Conservation (phyloP, 179 eudicot species). For the Silene vulgaris region DNA sequence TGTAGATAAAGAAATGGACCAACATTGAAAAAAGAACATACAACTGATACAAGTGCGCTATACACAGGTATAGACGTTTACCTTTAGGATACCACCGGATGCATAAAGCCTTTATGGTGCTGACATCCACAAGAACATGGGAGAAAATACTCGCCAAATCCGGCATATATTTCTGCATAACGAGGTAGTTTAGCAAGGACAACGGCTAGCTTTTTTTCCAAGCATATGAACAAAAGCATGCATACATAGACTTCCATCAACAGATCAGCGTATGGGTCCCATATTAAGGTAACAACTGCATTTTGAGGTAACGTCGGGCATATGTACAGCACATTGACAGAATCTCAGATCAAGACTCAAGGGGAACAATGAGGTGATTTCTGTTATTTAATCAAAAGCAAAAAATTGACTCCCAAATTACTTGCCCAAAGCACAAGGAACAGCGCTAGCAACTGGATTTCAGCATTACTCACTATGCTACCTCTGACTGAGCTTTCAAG, state of each 20-base stretch:
- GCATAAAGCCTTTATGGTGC: conserved; percentile 81
- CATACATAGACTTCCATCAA: background rate
- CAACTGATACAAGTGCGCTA: no score
- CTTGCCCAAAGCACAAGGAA: no score
- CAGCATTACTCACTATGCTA: no score
- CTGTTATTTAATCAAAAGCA: no score
- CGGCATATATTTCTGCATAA: conserved; percentile 93
- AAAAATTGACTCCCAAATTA: no score
- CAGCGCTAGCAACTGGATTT: no score
- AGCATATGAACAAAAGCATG: background rate
- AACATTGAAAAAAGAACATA: no score
- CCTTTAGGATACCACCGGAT: conserved; percentile 87
- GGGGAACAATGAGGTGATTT: background rate
- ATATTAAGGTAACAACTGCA: background rate
- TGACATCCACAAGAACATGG: conserved; percentile 85
- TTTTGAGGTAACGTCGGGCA: background rate
- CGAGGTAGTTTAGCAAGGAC: conserved; percentile 16
- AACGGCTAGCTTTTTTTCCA: background rate
- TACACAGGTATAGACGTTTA: conserved; percentile 18
- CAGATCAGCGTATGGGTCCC: background rate
- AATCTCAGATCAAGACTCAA: background rate
- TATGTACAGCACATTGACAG: background rate
- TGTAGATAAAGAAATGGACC: no score
- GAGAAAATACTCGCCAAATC: conserved; percentile 71
- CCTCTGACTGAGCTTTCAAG: no score